Evolutionary conservation across 1,284 basidiomycete species (phyloP).

Genomic region (Cutaneotrichosporon daszewskae): DNA sequence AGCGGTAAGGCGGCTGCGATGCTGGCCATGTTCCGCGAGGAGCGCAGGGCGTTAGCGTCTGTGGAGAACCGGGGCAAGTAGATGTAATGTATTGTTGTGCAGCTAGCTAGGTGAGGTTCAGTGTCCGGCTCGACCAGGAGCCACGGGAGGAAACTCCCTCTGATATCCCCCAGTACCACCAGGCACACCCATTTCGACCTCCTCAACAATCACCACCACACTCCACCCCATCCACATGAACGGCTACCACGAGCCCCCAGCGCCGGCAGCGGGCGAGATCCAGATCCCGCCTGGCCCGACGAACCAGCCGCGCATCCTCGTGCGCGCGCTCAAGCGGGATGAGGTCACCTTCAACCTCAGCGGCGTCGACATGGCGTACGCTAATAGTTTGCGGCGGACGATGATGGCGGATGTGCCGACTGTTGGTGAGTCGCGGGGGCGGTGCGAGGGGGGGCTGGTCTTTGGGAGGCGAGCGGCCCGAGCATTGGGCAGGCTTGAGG

Average conservation of each 20-base stretch:
- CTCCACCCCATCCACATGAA: background rate
- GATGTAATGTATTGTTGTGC: background rate
- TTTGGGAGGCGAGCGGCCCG: background rate
- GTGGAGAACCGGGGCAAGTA: background rate
- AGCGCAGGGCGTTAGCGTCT: constrained; percentile 6
- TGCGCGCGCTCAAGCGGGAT: constrained; percentile 59
- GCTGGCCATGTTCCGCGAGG: constrained; percentile 4
- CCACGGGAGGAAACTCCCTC: no score
- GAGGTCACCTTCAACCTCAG: constrained; percentile 81
- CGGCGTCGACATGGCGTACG: constrained; percentile 90
- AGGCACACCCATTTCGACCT: background rate
- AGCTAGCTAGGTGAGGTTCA: background rate
- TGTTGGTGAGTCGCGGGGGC: constrained; percentile 60
- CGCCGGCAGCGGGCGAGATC: background rate
- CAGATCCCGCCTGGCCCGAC: constrained; percentile 32
- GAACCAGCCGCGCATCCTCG: constrained; percentile 36
- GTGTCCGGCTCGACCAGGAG: no score
- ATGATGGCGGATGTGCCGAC: constrained; percentile 95
- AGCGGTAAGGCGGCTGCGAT: constrained; percentile 8
- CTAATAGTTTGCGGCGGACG: constrained; percentile 79
- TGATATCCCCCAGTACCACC: no score
- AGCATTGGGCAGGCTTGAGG: background rate
- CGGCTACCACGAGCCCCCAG: constrained; percentile 2
- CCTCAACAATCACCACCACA: no score
- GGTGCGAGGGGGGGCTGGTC: background rate